Percentiles rank a stretch among this genome's conserved stretches.
Conservation (phyloP, 2,329 filamentous ascomycete genomes). For the Arthrobotrys entomopaga region DNA sequence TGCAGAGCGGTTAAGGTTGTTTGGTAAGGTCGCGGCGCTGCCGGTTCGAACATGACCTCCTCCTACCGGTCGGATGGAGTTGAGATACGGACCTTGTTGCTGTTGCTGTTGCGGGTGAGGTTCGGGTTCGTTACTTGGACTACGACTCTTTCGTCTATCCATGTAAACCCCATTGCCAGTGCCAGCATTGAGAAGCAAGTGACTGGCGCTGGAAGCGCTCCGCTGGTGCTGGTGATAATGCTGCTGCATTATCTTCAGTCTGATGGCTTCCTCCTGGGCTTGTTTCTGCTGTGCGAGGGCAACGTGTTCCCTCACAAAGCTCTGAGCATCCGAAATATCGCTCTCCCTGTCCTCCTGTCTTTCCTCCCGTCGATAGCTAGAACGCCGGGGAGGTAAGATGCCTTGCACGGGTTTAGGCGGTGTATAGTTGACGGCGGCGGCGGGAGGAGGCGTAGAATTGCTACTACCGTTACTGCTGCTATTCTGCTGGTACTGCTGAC, state of each 20-base stretch:
- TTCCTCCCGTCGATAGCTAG: not conserved
- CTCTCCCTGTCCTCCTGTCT: slow-evolving; percentile 4
- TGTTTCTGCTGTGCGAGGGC: slow-evolving; percentile 38
- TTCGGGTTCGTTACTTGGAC: slow-evolving; percentile 4
- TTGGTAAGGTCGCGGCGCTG: slow-evolving; percentile 13
- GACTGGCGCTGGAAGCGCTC: slow-evolving; percentile 6
- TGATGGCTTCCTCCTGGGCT: slow-evolving; percentile 29
- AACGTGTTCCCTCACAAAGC: slow-evolving; percentile 37
- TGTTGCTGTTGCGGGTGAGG: not conserved
- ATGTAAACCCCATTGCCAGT: not conserved
- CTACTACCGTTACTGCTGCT: not conserved
- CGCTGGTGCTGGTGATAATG: slow-evolving; percentile 33
- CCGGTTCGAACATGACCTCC: slow-evolving; percentile 21
- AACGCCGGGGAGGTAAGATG: slow-evolving; percentile 1
- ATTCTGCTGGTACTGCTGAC: not conserved
- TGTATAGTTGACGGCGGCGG: not conserved
- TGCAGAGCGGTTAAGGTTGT: not conserved
- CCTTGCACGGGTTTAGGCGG: slow-evolving; percentile 5
- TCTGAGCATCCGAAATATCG: slow-evolving; percentile 29
- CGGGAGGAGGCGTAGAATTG: not conserved
- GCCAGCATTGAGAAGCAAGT: not conserved
- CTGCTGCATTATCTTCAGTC: slow-evolving; percentile 33
- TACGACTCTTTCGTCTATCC: not conserved
- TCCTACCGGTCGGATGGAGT: too few species aligned
- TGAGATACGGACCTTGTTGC: too few species aligned